A percentile compares a stretch with the other conserved stretches of the same genome.
Evolutionary conservation across 306 rosid species (phyloP).

Genomic region (Trifolium subterraneum): DNA sequence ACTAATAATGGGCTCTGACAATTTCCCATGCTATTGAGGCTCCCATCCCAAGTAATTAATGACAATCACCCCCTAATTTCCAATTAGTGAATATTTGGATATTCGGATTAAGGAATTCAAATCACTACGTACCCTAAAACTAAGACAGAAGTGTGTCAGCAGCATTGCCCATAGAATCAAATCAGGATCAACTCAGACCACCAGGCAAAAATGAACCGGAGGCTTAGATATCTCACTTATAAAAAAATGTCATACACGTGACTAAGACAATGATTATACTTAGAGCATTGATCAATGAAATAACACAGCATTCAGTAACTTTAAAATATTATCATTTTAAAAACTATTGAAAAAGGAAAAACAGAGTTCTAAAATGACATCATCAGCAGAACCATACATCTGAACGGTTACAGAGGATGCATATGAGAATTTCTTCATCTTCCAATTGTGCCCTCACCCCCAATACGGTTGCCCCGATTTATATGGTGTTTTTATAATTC

Average conservation of each 20-base stretch:
- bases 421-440: slow-evolving; percentile 13
- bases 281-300: slow-evolving; percentile 13
- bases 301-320: slow-evolving; percentile 21
- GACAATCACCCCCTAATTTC: slow-evolving; percentile 21
- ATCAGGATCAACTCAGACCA: slow-evolving; percentile 12
- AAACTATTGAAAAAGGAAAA: slow-evolving; percentile 24
- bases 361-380: neutral
- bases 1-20: slow-evolving; percentile 6
- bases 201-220: slow-evolving; percentile 4
- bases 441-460: neutral
- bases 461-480: neutral
- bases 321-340: slow-evolving; percentile 4
- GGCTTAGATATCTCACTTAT: slow-evolving; percentile 7
- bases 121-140: slow-evolving; percentile 1
- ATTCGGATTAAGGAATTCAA: slow-evolving; percentile 18
- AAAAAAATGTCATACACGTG: slow-evolving; percentile 1
- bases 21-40: slow-evolving; percentile 3
- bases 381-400: neutral
- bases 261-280: neutral
- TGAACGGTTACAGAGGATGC: neutral
- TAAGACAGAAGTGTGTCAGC: slow-evolving; percentile 1
- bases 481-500: slow-evolving; percentile 5
- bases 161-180: no score
- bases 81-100: slow-evolving; percentile 6
- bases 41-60: slow-evolving; percentile 22